Conservation (phyloP, 2,329 filamentous ascomycete genomes). For the Monilinia fructigena region DNA sequence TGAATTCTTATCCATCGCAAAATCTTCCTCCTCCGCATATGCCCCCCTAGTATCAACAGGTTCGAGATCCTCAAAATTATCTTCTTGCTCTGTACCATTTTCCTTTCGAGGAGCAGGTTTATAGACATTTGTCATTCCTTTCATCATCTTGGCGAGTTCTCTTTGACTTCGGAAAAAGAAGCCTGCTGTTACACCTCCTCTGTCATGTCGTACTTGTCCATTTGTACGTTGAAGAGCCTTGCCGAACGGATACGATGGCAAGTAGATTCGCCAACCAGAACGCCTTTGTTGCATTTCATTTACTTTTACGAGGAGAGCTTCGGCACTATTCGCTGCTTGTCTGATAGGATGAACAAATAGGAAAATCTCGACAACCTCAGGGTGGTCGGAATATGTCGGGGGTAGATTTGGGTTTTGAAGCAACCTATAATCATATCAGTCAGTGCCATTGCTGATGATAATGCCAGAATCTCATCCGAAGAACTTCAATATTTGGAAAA, state of each 20-base stretch:
- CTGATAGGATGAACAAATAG: conserved; percentile 55
- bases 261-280: conserved; percentile 46
- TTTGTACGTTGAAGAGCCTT: conserved; percentile 56
- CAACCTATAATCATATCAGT: conserved; percentile 38
- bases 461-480: not conserved
- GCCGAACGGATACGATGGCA: conserved; percentile 53
- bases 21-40: conserved; percentile 42
- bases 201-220: conserved; percentile 57
- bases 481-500: too few species aligned
- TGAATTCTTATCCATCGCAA: conserved; percentile 43
- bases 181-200: conserved; percentile 56
- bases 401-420: conserved; percentile 48
- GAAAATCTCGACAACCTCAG: conserved; percentile 53
- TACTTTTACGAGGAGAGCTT: conserved; percentile 49
- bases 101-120: conserved; percentile 37
- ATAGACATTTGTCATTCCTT: conserved; percentile 41
- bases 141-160: conserved; percentile 39
- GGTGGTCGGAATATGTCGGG: conserved; percentile 48
- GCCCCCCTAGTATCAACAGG: conserved; percentile 34
- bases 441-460: not conserved
- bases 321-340: conserved; percentile 50
- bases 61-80: conserved; percentile 29
- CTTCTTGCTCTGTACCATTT: conserved; percentile 32
- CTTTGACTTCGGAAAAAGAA: conserved; percentile 43
- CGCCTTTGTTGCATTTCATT: conserved; percentile 48